Conservation (phyloP, 1,139 yeast genomes). For the Kluyveromyces sp. region DNA sequence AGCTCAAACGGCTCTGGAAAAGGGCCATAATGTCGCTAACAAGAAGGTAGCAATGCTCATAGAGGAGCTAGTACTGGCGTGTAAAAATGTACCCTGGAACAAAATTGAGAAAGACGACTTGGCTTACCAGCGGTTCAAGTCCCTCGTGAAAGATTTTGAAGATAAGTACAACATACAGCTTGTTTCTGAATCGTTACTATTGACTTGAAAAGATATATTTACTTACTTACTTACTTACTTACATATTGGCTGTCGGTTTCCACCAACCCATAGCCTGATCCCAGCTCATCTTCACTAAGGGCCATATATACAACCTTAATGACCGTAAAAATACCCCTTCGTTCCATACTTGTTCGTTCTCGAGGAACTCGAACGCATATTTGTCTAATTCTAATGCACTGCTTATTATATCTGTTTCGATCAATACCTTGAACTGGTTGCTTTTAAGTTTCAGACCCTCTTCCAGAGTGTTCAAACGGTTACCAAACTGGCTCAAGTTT, state of each 20-base stretch:
- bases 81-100: slow-evolving; percentile 19
- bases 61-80: slow-evolving; percentile 10
- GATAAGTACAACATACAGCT: slow-evolving; percentile 27
- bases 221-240: no score
- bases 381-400: slow-evolving; percentile 23
- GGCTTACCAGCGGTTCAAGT: slow-evolving; percentile 9
- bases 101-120: slow-evolving; percentile 12
- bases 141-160: slow-evolving; percentile 12
- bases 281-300: background rate
- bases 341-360: slow-evolving; percentile 17
- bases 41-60: slow-evolving; percentile 13
- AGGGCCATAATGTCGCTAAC: slow-evolving; percentile 8
- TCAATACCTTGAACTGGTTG: slow-evolving; percentile 16
- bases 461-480: slow-evolving; percentile 35
- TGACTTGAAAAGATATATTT: no score
- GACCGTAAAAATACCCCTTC: slow-evolving; percentile 33
- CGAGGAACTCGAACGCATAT: slow-evolving; percentile 5
- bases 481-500: slow-evolving; percentile 46
- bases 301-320: slow-evolving; percentile 1
- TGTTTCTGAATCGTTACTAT: slow-evolving; percentile 28
- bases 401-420: slow-evolving; percentile 30
- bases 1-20: slow-evolving; percentile 8
- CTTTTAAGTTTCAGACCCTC: slow-evolving; percentile 4
- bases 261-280: slow-evolving; percentile 1
- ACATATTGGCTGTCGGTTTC: background rate